A percentile compares a stretch with the other conserved stretches of the same genome.
phyloP scores from a whole-genome alignment of 2,329 filamentous ascomycete genomes.

The Epichloe brachyelytri region DNA sequence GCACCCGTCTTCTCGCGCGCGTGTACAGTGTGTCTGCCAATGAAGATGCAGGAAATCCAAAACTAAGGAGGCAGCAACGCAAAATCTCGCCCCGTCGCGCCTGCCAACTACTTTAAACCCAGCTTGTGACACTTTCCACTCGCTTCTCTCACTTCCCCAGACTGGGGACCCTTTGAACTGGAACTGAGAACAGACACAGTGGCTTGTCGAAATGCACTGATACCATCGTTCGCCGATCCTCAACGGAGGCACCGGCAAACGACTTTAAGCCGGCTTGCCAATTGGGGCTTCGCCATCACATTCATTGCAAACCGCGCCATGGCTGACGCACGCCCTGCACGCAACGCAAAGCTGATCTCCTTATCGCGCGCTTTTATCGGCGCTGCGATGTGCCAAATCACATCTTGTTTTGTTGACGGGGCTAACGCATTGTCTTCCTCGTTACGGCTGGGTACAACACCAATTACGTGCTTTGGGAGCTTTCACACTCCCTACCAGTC shows the following conservation, averaged over 20 bases:
- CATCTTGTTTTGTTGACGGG: background rate
- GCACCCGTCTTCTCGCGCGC: background rate
- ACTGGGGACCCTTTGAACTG: constrained; percentile 1
- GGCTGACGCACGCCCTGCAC: background rate
- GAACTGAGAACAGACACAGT: background rate
- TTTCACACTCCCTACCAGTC: too few relatives aligned
- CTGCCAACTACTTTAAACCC: background rate
- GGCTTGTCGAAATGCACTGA: constrained; percentile 1
- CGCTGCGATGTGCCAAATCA: background rate
- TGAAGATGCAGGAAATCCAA: constrained; percentile 4
- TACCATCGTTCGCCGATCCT: background rate
- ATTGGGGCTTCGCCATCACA: background rate
- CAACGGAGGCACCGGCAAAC: background rate
- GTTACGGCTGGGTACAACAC: background rate
- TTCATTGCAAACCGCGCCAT: background rate
- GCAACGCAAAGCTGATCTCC: background rate
- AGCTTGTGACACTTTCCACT: background rate
- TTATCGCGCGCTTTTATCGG: constrained; percentile 4
- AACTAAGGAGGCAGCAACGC: constrained; percentile 1
- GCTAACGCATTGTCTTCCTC: background rate
- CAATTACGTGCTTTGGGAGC: too few relatives aligned
- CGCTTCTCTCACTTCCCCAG: constrained; percentile 3
- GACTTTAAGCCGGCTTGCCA: background rate
- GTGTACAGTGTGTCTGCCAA: constrained; percentile 3
- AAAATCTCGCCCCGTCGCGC: constrained; percentile 1